Conservation (phyloP, 805 yeast species). For the Lipomyces anomalus region DNA sequence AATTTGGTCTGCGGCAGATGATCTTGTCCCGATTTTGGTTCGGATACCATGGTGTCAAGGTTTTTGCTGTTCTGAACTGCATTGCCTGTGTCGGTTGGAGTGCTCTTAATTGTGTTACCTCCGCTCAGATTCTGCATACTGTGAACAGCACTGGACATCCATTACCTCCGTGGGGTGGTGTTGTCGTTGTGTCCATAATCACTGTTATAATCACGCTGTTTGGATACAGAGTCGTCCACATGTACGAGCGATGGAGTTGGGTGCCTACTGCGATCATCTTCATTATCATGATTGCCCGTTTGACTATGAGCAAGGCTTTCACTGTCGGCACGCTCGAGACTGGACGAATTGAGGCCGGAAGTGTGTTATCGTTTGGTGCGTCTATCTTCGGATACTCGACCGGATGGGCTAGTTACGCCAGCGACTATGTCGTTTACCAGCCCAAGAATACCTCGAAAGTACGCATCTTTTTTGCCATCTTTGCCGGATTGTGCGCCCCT, state of each 20-base stretch:
- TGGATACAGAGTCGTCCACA: constrained; percentile 77
- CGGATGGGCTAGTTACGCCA: constrained; percentile 89
- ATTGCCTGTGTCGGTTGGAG: constrained; percentile 94
- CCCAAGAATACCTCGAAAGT: constrained; percentile 53
- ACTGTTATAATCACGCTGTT: constrained; percentile 72
- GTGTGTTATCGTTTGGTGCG: constrained; percentile 74
- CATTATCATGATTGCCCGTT: constrained; percentile 62
- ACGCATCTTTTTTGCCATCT: constrained; percentile 59
- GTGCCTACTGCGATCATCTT: constrained; percentile 69
- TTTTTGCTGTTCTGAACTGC: constrained; percentile 69
- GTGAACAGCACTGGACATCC: constrained; percentile 46
- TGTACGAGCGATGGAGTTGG: constrained; percentile 82
- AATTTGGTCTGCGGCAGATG: constrained; percentile 83
- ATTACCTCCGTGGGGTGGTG: constrained; percentile 89
- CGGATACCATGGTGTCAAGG: constrained; percentile 61
- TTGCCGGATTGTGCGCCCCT: constrained; percentile 60
- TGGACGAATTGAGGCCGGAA: constrained; percentile 68
- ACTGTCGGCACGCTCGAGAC: constrained; percentile 45
- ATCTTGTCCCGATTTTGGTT: constrained; percentile 66
- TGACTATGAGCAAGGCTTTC: constrained; percentile 61
- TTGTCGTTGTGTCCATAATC: constrained; percentile 58
- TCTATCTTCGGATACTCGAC: constrained; percentile 81
- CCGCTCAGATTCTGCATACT: constrained; percentile 74
- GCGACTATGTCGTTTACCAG: constrained; percentile 87
- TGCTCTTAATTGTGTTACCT: constrained; percentile 81